Base-by-base conservation (phyloP, 2,329 filamentous ascomycete genomes). In the Cladosporium sp. region DNA sequence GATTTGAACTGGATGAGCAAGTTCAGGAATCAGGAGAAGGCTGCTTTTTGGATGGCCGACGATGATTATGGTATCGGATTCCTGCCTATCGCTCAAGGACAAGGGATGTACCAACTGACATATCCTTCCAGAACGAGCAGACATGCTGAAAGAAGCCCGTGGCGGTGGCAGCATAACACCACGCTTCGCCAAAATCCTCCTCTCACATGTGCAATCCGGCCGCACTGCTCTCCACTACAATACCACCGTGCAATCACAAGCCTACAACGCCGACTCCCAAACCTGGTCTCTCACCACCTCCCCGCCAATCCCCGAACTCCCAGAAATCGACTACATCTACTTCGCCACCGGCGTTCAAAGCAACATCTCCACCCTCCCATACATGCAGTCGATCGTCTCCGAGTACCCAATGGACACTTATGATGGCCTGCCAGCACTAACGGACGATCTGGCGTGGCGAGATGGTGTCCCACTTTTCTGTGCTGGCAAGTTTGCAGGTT, bases 1-100 rank as follows among this genome's bases (percentile, higher is more conserved):
- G 86, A 88, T 65, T 82, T 94, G 1, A 84, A 86, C 58, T 95
- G 92, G 92, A 90, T 94, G 77, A 90, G 89, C 11, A 94, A 94
- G 75, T 94, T 91, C 76, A 88, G 89, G 65, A 94, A 94, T 74
- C 85, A 87, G 64, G 87, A 91, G 70, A 90, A 93, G 74, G 88
- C 91, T 0, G 84, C 84, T 0, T 95, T 93, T 76, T 93, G 90
- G 89, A 87, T 86, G 7, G 90, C 90, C 3, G 90, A 93, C 71
- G 86, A 85, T 6, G 88, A 92, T 67, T 84, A 87, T 72, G 80
- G 82, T 80, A 71, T 66, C 15, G 6, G 5, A 24, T 12, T 18
- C 36, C 41, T 6, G 7, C 12, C 21, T 24, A 4, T 6, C 15
- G 49, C n/a, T 4, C 5, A 24, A 24, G 24, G 24, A 21, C 32